Conservation (phyloP, 345 rosid genomes). For the Crucihimalaya himalaica region DNA sequence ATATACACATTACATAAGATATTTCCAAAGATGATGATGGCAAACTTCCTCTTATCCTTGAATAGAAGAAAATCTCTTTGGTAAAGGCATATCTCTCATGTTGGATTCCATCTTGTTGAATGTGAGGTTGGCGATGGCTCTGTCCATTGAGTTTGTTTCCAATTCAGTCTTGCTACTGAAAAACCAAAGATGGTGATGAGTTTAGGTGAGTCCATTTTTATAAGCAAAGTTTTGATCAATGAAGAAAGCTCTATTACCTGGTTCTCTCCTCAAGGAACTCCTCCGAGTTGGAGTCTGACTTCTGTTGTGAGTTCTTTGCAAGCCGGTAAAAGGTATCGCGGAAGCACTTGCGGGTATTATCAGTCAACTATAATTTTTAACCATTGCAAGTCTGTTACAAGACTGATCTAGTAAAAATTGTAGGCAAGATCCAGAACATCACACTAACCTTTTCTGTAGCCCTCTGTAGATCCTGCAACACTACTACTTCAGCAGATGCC, state of each 20-base stretch:
- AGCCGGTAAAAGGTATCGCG: slow-evolving; percentile 89
- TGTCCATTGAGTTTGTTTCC: slow-evolving; percentile 73
- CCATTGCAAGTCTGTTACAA: slow-evolving; percentile 1
- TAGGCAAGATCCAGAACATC: neutral
- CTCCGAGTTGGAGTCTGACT: slow-evolving; percentile 17
- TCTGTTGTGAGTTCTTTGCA: slow-evolving; percentile 59
- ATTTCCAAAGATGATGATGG: slow-evolving; percentile 9
- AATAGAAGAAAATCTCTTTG: slow-evolving; percentile 17
- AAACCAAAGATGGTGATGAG: neutral
- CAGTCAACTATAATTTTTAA: slow-evolving; percentile 48
- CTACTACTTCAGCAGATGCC: slow-evolving; percentile 59
- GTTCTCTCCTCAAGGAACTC: slow-evolving; percentile 10
- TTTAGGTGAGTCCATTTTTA: neutral
- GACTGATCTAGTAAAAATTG: neutral
- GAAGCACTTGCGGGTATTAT: slow-evolving; percentile 68
- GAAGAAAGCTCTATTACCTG: slow-evolving; percentile 24
- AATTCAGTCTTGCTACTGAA: slow-evolving; percentile 51
- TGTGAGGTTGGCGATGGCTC: slow-evolving; percentile 79
- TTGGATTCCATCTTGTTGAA: slow-evolving; percentile 63
- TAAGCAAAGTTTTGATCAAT: neutral
- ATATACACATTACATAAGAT: neutral
- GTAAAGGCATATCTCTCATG: slow-evolving; percentile 36
- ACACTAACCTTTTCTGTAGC: slow-evolving; percentile 60
- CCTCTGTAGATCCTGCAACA: slow-evolving; percentile 61
- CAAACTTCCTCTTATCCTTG: slow-evolving; percentile 16